These are phyloP conservation scores for Coniochaeta sp. DNA, from an alignment of 2,329 filamentous ascomycete genomes.

Conservation along the genomic window DNA sequence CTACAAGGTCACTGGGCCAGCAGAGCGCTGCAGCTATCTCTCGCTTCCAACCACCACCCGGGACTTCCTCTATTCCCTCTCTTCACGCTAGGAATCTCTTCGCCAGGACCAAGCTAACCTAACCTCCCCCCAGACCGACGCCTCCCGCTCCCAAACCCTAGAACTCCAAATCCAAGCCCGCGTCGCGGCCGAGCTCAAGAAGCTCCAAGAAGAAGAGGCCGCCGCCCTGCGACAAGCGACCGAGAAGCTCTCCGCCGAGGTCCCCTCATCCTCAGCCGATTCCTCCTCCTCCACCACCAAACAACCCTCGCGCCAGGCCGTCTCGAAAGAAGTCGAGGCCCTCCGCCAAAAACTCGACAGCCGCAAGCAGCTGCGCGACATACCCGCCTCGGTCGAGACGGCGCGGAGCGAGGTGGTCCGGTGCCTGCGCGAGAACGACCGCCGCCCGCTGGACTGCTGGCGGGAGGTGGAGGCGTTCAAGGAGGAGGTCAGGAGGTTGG, in stretches of 20 bases:
- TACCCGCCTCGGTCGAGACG: constrained; percentile 65
- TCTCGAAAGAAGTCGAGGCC: constrained; percentile 52
- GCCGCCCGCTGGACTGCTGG: constrained; percentile 87
- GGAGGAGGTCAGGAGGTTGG: constrained; percentile 77
- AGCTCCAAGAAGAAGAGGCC: constrained; percentile 64
- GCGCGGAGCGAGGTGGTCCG: constrained; percentile 70
- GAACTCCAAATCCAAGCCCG: constrained; percentile 86
- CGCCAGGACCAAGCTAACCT: not conserved
- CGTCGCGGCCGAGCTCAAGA: constrained; percentile 77
- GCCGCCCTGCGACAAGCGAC: constrained; percentile 63
- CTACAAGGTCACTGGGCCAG: too few relatives aligned
- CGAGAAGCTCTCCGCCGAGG: constrained; percentile 53
- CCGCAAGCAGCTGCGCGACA: constrained; percentile 57
- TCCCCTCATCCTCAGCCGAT: constrained; percentile 26
- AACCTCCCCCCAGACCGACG: constrained; percentile 62
- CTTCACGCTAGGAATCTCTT: too few relatives aligned
- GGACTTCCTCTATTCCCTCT: not conserved
- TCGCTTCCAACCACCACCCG: not conserved
- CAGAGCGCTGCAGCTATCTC: too few relatives aligned
- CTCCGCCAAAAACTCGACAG: constrained; percentile 53
- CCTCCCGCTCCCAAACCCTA: constrained; percentile 72
- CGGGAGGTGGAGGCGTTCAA: constrained; percentile 87
- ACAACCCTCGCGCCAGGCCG: constrained; percentile 33
- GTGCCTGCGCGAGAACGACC: constrained; percentile 78
- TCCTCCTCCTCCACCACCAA: too few relatives aligned